Evolutionary conservation across 257 asterid species (phyloP).

Genomic region (Nyctanthes arbortristis): DNA sequence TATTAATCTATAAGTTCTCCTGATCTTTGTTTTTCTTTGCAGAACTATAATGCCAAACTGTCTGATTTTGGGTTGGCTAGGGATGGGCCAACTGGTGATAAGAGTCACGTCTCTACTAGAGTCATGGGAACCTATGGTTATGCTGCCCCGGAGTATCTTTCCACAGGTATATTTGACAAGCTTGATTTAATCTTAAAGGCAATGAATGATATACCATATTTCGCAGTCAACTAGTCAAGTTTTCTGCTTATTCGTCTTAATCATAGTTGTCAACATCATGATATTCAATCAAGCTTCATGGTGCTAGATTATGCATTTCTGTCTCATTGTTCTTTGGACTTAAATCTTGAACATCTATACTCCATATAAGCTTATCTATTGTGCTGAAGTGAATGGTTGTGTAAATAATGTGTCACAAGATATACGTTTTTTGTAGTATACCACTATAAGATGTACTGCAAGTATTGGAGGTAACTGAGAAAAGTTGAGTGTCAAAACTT

Average conservation of each 20-base stretch:
- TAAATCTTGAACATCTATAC: background rate
- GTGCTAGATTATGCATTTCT: background rate
- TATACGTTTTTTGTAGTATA: background rate
- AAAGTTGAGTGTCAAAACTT: background rate
- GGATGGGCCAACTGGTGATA: slow-evolving; percentile 72
- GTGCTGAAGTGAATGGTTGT: background rate
- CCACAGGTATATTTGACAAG: slow-evolving; percentile 43
- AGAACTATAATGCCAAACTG: slow-evolving; percentile 69
- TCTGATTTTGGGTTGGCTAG: slow-evolving; percentile 79
- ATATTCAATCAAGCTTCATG: background rate
- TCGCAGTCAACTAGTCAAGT: background rate
- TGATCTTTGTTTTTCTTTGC: slow-evolving; percentile 22
- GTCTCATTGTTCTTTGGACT: background rate
- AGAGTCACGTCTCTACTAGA: slow-evolving; percentile 67
- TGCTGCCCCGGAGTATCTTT: slow-evolving; percentile 68
- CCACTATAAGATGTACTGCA: background rate
- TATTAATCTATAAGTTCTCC: slow-evolving; percentile 15
- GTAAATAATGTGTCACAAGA: background rate
- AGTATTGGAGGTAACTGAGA: background rate
- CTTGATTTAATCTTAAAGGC: background rate
- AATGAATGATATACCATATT: background rate
- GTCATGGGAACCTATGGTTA: slow-evolving; percentile 73
- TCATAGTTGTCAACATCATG: background rate
- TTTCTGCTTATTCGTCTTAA: background rate
- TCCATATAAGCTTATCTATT: background rate